Evolutionary conservation across 768 basidiomycete genomes (phyloP).

Genomic region (Tremella mesenterica): DNA sequence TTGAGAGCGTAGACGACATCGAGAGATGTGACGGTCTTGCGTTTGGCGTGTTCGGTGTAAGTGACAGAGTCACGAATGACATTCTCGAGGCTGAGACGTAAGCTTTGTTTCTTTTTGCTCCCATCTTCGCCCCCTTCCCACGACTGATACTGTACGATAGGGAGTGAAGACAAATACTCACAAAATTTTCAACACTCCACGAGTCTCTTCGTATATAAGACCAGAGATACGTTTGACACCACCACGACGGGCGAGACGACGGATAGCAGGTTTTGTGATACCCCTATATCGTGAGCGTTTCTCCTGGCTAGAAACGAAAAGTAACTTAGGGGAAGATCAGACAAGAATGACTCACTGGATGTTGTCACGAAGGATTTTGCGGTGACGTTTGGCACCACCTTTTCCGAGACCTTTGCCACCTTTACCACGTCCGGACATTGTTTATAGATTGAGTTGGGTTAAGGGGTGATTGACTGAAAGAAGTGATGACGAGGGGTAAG

Average conservation of each 20-base stretch:
- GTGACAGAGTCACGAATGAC: conserved; percentile 93
- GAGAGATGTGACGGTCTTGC: conserved; percentile 68
- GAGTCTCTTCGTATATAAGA: conserved; percentile 48
- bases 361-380: conserved; percentile 49
- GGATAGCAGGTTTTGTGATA: conserved; percentile 52
- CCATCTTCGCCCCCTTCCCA: too few relatives aligned
- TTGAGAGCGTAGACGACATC: conserved; percentile 59
- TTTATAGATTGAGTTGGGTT: conserved; percentile 2
- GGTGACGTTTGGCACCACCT: conserved; percentile 48
- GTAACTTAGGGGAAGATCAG: not conserved
- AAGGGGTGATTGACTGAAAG: conserved; percentile 2
- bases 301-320: not conserved
- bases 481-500: conserved; percentile 5
- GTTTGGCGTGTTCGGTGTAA: conserved; percentile 94
- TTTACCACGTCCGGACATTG: conserved; percentile 30
- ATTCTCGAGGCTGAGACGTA: conserved; percentile 28
- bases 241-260: conserved; percentile 52
- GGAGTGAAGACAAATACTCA: too few relatives aligned
- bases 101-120: too few relatives aligned
- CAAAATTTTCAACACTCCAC: conserved; percentile 52
- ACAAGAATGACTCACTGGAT: conserved; percentile 40
- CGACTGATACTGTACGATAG: too few relatives aligned
- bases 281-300: conserved; percentile 32
- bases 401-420: conserved; percentile 48
- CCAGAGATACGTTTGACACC: conserved; percentile 53